Evolutionary conservation across 768 basidiomycete species (phyloP), one percentile per base, ranked within the genome.

Genomic region (Mycena floridula): DNA sequence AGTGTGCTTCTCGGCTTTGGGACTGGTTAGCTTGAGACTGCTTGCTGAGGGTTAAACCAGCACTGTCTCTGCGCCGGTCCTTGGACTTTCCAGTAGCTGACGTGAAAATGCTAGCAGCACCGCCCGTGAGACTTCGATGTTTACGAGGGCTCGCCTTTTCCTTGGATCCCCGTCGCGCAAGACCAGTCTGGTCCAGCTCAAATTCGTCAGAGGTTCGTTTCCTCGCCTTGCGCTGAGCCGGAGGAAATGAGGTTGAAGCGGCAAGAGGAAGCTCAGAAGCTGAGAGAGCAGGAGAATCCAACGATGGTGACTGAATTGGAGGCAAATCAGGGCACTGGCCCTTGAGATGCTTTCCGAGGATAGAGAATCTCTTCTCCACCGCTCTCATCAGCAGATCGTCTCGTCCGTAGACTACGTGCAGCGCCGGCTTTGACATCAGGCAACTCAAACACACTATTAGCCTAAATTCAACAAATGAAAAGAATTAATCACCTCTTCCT

Each of bases 351-450:
- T 49, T 85, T 79, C 45, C 88, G 82, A 30, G 89, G 88, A 62
- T 92, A 92, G 22, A 92, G 66, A 48, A 92, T 91, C 62, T 92
- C 89, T 62, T 92, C 89, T 32, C 89, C 89, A 4, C 89, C 89
- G 55, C 89, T 91, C 62, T 91, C 89, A 51, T 87, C 84, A 7
- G 85, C 77, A 1, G 88, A 91, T 45, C 77, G 78, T 25, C 74
- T 73, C 37, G 67, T 57, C 37, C 84, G 79, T 43, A 86, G 62
- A 9, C 76, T 60, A 7, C 76, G 77, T 25, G 72, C 58, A 32
- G 72, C 56, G 7, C n/a, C n/a, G 67, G 60, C 40, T 71, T 32
- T 66, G 30, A 74, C 51, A 40, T 77, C 73, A 25, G 63, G 54
- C 39, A 60, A 60, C 77, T 82, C 53, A 30, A 20, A 43, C 38